A percentile compares a stretch with the other conserved stretches of the same genome.
These are phyloP conservation scores for Sapria himalayana DNA, from an alignment of 345 rosid genomes.

Conservation along the genomic window DNA sequence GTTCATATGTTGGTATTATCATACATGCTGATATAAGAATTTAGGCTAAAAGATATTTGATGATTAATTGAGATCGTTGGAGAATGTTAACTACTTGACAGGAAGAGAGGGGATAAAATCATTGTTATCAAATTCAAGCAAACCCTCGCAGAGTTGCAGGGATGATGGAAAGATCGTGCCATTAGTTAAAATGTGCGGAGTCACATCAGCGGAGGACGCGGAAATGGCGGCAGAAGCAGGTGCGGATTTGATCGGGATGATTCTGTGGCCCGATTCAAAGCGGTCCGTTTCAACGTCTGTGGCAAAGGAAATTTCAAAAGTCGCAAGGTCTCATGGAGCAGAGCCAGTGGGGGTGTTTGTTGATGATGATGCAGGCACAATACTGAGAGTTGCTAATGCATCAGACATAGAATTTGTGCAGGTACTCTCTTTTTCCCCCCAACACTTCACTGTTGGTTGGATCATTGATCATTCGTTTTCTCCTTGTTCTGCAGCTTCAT, in stretches of 20 bases:
- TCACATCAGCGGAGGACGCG: slow-evolving; percentile 62
- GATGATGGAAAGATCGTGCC: slow-evolving; percentile 15
- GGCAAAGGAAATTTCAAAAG: slow-evolving; percentile 69
- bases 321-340: slow-evolving; percentile 51
- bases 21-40: too few species aligned
- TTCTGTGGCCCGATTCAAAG: slow-evolving; percentile 71
- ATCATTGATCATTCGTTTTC: not conserved
- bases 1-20: too few species aligned
- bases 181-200: slow-evolving; percentile 74
- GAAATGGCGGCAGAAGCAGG: slow-evolving; percentile 81
- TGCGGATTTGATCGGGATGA: slow-evolving; percentile 70
- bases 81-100: too few species aligned
- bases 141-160: slow-evolving; percentile 7
- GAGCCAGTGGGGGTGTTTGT: slow-evolving; percentile 78
- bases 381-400: slow-evolving; percentile 39
- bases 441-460: not conserved
- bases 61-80: not conserved
- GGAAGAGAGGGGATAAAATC: too few species aligned
- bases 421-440: slow-evolving; percentile 24
- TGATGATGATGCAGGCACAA: slow-evolving; percentile 46
- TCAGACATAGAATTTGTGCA: slow-evolving; percentile 61
- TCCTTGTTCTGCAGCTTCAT: slow-evolving; percentile 36
- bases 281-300: slow-evolving; percentile 50
- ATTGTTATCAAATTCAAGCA: too few species aligned
- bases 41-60: not conserved